Evolutionary conservation across 106 monocot genomes (phyloP), one percentile per base, ranked within the genome.

Genomic region (Alisma plantagoaquatica): DNA sequence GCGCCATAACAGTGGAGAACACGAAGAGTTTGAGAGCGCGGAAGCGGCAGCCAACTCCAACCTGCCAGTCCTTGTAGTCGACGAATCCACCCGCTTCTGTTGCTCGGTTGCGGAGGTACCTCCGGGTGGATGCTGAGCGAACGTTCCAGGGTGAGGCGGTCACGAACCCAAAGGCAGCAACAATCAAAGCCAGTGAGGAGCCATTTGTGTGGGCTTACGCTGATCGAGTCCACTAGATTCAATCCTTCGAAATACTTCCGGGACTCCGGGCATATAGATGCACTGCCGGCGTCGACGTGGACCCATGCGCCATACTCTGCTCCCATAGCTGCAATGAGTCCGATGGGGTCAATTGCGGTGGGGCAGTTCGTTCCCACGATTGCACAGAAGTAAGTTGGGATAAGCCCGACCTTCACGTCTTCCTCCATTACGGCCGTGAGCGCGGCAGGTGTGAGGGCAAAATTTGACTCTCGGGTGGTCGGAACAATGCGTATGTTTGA

Each of bases 21-120:
- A 58, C 31, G 62, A 61, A 77, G 10, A 77, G 71, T 66, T 66
- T 71, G 3, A 77, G 44, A 3, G 60, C 66, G 0, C 77, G 46
- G 65, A 84, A 84, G 6, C 78, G 62, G 0, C 83, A 70, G 50
- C 83, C 61, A 11, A 75, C 23, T 10, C 56, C 83, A 12, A 84
- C 41, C 53, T 84, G 83, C 65, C 73, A 70, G 54, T 83, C 82
- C 49, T 83, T 83, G 53, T 65, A 66, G 49, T 83, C 77, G 10
- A 66, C 63, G 17, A 84, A 78, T 47, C 41, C 24, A 20, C 51
- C 63, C 11, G 78, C 47, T 11, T 84, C 83, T 15, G 57, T 79
- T 12, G 82, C 56, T 2, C 43, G 30, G 66, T 83, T 83, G 53
- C 28, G 61, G 29, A 83, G 56, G 31, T 74, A 70, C 70, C n/a